Percentiles rank a stretch among this genome's conserved stretches.
Evolutionary conservation across 768 basidiomycete species (phyloP).

Genomic region (Stropharia rugosoannulata): DNA sequence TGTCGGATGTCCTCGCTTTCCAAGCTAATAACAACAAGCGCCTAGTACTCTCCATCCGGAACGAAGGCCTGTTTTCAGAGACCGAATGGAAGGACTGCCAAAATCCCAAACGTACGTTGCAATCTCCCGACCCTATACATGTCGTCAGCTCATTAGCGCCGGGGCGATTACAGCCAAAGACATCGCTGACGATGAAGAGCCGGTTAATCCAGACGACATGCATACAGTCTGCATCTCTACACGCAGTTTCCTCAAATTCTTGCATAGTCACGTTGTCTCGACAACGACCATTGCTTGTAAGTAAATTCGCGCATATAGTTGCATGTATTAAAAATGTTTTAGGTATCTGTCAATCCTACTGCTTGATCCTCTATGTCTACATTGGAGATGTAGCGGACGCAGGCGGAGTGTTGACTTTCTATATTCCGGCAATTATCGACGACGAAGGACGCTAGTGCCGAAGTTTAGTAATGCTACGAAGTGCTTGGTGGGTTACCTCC

Average conservation of each 20-base stretch:
- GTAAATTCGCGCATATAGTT: constrained; percentile 21
- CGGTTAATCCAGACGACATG: constrained; percentile 53
- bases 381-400: constrained; percentile 78
- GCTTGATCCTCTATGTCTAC: constrained; percentile 87
- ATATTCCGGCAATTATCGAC: constrained; percentile 77
- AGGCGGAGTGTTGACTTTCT: constrained; percentile 86
- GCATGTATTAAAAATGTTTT: not conserved
- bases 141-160: not conserved
- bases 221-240: constrained; percentile 70
- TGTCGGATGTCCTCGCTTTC: constrained; percentile 69
- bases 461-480: no score
- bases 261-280: constrained; percentile 77
- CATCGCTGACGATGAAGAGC: constrained; percentile 33
- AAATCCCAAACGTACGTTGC: constrained; percentile 51
- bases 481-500: no score
- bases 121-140: not conserved
- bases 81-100: constrained; percentile 77
- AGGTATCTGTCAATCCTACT: constrained; percentile 84
- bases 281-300: constrained; percentile 83
- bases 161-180: constrained; percentile 26
- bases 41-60: constrained; percentile 53
- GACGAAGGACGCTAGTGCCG: constrained; percentile 26
- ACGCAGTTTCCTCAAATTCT: constrained; percentile 77
- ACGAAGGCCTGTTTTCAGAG: constrained; percentile 75
- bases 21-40: constrained; percentile 66